Conservation (phyloP, 2,329 filamentous ascomycete genomes). For the Botrytis fragariae region DNA sequence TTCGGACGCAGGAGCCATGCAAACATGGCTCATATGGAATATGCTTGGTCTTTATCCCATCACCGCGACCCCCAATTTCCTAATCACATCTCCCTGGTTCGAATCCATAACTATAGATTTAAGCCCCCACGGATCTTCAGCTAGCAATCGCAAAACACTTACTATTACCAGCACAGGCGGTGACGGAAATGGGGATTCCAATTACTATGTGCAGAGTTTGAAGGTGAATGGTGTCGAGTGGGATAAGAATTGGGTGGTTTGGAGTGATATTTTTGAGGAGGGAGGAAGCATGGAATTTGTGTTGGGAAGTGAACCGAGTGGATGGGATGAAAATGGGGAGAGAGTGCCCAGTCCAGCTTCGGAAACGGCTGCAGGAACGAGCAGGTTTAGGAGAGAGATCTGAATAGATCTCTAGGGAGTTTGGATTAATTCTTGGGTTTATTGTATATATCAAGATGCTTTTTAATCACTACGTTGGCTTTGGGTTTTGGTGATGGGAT, state of each 20-base stretch:
- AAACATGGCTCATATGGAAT: slow-evolving; percentile 56
- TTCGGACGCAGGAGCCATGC: slow-evolving; percentile 67
- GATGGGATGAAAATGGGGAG: slow-evolving; percentile 45
- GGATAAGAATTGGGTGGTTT: slow-evolving; percentile 63
- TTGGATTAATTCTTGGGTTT: background rate
- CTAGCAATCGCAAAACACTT: slow-evolving; percentile 46
- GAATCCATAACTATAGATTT: slow-evolving; percentile 51
- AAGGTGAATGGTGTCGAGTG: slow-evolving; percentile 62
- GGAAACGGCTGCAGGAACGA: background rate
- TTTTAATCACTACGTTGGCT: background rate
- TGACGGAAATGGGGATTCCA: slow-evolving; percentile 38
- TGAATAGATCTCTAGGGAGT: background rate
- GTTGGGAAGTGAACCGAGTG: slow-evolving; percentile 50
- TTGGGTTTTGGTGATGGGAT: background rate
- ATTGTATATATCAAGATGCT: background rate
- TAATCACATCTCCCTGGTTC: slow-evolving; percentile 64
- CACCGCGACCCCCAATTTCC: slow-evolving; percentile 65
- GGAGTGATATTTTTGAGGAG: slow-evolving; percentile 62
- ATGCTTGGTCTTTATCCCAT: slow-evolving; percentile 68
- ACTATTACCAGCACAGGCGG: slow-evolving; percentile 52
- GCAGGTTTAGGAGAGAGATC: background rate
- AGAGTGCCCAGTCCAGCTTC: slow-evolving; percentile 61
- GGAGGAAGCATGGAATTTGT: slow-evolving; percentile 64
- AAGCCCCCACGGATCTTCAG: background rate
- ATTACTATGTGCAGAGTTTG: slow-evolving; percentile 62